Conservation (phyloP, 2,329 filamentous ascomycete species). For the Colletotrichum noveboracense region DNA sequence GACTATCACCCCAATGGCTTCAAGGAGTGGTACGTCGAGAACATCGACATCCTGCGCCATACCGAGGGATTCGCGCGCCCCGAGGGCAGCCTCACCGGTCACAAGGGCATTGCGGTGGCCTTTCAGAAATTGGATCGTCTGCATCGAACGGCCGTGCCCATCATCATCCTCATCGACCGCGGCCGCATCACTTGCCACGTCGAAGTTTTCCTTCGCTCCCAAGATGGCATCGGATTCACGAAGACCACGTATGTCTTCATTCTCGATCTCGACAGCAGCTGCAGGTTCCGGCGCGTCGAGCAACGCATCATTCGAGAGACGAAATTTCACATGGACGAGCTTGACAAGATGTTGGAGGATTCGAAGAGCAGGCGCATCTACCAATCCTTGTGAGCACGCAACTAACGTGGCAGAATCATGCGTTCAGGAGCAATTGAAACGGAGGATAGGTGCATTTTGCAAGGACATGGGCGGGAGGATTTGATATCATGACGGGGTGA, state of each 20-base stretch:
- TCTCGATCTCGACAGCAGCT: neutral
- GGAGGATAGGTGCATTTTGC: neutral
- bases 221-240: fast-evolving
- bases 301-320: neutral
- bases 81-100: neutral
- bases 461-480: neutral
- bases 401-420: neutral
- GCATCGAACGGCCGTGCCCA: neutral
- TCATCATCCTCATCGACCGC: neutral
- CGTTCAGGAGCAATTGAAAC: neutral
- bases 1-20: neutral
- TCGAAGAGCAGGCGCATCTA: neutral
- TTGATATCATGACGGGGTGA: neutral
- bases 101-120: neutral
- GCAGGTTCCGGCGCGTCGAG: neutral
- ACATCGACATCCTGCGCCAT: neutral
- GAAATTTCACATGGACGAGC: fast-evolving
- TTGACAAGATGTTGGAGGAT: neutral
- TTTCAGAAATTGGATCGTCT: neutral
- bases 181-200: neutral
- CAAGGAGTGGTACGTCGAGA: neutral
- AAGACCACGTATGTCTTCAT: neutral
- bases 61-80: neutral
- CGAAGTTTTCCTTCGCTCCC: neutral
- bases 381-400: neutral